Evolutionary conservation across 495 filamentous ascomycete species (phyloP), one percentile per base, ranked within the genome.

Genomic region (Aspergillus haitiensis): DNA sequence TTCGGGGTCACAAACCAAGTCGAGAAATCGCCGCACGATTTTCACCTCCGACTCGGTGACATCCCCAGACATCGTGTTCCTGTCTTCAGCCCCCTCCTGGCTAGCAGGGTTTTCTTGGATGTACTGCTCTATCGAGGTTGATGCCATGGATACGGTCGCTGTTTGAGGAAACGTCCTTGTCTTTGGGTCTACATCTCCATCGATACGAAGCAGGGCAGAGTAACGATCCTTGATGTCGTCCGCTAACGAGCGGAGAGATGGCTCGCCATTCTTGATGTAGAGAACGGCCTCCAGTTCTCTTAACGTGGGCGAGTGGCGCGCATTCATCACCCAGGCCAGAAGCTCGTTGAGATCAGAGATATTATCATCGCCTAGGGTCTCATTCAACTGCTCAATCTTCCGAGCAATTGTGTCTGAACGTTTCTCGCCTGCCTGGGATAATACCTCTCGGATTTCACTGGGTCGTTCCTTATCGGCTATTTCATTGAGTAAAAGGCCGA

Each of bases 321-420:
- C 16, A 33, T 32, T 34, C 2, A 51, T 51, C 10, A 51, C 48
- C 48, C 48, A 51, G 48, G 48, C 33, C 10, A 51, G 48, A 7
- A 51, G 31, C 4, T 51, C 48, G 48, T 51, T 51, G 18, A 51
- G 15, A 31, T 51, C 48, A 6, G 48, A 51, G 48, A 51, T 51
- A 31, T 51, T 31, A 9, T 51, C 48, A 15, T 51, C 48, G 31
- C 48, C 33, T 16, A 51, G 18, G 4, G 48, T 34, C n/a, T 51
- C 48, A 31, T 51, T 51, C 18, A 51, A 31, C 5, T 16, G 2
- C 16, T 31, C 48, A 21, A 51, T 51, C 27, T 31, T 51, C 18
- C 48, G 48, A 2, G 13, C 48, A 15, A 51, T 51, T 6, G 48
- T 51, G 10, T 51, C 27, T 16, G 27, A 51, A 11, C 48, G 16